phyloP scores from a whole-genome alignment of 768 basidiomycete species.

The Tylopilus sp. region DNA sequence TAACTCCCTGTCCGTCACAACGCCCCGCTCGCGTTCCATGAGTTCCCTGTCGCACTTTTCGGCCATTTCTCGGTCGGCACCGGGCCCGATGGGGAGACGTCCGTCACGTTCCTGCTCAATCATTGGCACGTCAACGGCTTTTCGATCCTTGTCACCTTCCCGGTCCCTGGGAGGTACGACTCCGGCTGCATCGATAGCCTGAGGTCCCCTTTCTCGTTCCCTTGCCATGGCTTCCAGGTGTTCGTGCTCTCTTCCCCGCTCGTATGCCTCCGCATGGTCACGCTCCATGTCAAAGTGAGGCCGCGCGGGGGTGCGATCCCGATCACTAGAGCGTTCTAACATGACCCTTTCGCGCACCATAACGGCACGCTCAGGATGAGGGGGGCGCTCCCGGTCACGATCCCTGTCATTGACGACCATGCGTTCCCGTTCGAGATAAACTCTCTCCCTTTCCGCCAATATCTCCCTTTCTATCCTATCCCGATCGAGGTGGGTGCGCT shows the following conservation, averaged over 20 bases:
- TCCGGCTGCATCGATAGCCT: conserved; percentile 7
- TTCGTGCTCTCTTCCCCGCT: conserved; percentile 35
- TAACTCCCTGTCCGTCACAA: conserved; percentile 15
- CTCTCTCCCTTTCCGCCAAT: conserved; percentile 21
- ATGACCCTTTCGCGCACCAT: conserved; percentile 20
- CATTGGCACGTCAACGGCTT: conserved; percentile 10
- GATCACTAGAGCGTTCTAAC: conserved; percentile 23
- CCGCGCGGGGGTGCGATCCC: conserved; percentile 23
- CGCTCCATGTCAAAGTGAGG: conserved; percentile 23
- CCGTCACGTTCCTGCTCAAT: conserved; percentile 23
- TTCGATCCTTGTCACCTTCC: conserved; percentile 24
- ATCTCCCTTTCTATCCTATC: conserved; percentile 23
- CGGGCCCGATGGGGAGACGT: conserved; percentile 15
- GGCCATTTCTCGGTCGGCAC: conserved; percentile 18
- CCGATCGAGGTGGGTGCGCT: conserved; percentile 22
- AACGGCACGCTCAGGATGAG: conserved; percentile 15
- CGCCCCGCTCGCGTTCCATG: conserved; percentile 19
- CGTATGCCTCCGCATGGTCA: conserved; percentile 27
- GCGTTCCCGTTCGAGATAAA: conserved; percentile 22
- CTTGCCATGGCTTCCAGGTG: conserved; percentile 26
- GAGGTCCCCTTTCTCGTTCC: conserved; percentile 29
- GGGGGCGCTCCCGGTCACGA: conserved; percentile 22
- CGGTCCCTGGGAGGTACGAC: conserved; percentile 18
- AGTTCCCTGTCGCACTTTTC: conserved; percentile 29
- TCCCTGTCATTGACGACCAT: conserved; percentile 24